Percentiles rank a stretch among this genome's conserved stretches.
Evolutionary conservation across 208 protist species (phyloP).

Genomic region (Crithidia mellificae): DNA sequence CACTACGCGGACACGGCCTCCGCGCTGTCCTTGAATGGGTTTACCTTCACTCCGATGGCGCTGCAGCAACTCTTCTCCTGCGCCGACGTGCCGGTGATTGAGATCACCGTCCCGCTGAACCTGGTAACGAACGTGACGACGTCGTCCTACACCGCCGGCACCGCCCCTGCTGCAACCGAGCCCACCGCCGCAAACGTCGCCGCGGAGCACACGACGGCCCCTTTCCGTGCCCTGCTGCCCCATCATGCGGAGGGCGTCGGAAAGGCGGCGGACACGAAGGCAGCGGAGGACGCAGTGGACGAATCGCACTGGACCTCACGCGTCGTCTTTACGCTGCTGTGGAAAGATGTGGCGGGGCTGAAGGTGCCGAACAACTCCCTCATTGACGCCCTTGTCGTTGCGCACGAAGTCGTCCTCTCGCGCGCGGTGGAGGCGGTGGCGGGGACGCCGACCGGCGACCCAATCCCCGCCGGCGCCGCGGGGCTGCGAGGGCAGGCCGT

Average conservation of each 20-base stretch:
- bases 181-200: not conserved
- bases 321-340: constrained; percentile 19
- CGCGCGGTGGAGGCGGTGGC: not conserved
- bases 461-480: constrained; percentile 3
- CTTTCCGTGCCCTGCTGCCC: not conserved
- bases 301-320: constrained; percentile 21
- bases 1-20: constrained; percentile 3
- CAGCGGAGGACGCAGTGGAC: not conserved
- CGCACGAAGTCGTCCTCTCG: constrained; percentile 12
- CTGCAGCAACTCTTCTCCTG: constrained; percentile 22
- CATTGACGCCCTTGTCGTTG: constrained; percentile 24
- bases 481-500: constrained; percentile 5
- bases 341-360: constrained; percentile 10
- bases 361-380: constrained; percentile 25
- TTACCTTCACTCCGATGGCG: constrained; percentile 28
- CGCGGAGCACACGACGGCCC: not conserved
- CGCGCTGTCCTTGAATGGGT: constrained; percentile 18
- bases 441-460: not conserved
- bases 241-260: not conserved
- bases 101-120: constrained; percentile 24
- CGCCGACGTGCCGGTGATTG: constrained; percentile 11
- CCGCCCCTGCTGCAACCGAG: too few relatives aligned
- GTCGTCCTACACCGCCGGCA: too few relatives aligned
- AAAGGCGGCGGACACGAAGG: not conserved
- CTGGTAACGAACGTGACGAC: not conserved